A percentile compares a stretch with the other conserved stretches of the same genome.
Evolutionary conservation across 768 basidiomycete genomes (phyloP).

Genomic region (Butyriboletus loyo): DNA sequence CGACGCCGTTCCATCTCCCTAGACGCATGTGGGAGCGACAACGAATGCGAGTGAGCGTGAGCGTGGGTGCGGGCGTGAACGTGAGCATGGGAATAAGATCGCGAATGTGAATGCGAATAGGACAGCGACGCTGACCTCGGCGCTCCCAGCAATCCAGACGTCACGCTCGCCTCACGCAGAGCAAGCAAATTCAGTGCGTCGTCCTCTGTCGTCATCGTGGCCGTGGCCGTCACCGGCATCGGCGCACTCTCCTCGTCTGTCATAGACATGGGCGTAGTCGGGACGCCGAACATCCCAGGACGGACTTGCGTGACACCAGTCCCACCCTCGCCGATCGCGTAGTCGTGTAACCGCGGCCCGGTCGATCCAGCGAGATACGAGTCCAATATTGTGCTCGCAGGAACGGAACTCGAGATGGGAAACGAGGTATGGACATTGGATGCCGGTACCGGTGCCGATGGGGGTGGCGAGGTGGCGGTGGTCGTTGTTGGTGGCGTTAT

Average conservation of each 20-base stretch:
- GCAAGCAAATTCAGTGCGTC: conserved; percentile 30
- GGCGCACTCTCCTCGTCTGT: background rate
- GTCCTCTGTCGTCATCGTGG: conserved; percentile 11
- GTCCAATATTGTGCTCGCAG: conserved; percentile 23
- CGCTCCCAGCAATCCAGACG: background rate
- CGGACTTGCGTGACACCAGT: conserved; percentile 54
- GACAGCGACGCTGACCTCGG: background rate
- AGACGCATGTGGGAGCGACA: background rate
- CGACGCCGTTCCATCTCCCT: conserved; percentile 6
- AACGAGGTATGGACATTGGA: conserved; percentile 11
- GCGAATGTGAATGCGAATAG: background rate
- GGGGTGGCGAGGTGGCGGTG: conserved; percentile 6
- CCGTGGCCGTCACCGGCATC: conserved; percentile 1
- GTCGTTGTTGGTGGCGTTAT: conserved; percentile 15
- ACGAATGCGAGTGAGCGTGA: conserved; percentile 2
- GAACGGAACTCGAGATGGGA: conserved; percentile 53
- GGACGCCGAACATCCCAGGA: conserved; percentile 50
- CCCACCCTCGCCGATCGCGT: conserved; percentile 39
- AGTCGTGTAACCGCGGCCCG: conserved; percentile 68
- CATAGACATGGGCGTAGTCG: background rate
- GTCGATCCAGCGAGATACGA: conserved; percentile 6
- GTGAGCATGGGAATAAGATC: background rate
- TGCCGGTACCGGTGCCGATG: background rate
- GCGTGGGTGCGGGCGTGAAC: background rate
- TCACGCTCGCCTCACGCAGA: conserved; percentile 11